Conservation (phyloP, 345 rosid species). For the Salix viminalis region DNA sequence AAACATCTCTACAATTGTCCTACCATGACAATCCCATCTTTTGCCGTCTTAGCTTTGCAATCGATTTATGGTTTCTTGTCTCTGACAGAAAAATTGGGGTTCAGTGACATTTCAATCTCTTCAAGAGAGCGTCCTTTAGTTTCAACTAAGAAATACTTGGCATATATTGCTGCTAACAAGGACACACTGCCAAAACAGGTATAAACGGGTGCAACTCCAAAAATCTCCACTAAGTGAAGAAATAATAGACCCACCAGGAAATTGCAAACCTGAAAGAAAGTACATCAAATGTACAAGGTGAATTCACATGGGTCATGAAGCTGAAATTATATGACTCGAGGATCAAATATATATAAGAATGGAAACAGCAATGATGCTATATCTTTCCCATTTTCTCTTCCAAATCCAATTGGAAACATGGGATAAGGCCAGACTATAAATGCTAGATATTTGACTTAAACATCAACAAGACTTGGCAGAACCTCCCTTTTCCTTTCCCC, state of each 20-base stretch:
- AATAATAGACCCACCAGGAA: slow-evolving; percentile 77
- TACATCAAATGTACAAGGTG: not conserved
- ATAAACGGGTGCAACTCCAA: slow-evolving; percentile 59
- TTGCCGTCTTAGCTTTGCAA: not conserved
- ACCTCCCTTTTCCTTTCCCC: not conserved
- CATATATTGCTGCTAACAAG: slow-evolving; percentile 54
- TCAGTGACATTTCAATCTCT: slow-evolving; percentile 68
- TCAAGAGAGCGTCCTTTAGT: slow-evolving; percentile 73
- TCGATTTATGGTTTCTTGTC: slow-evolving; percentile 13
- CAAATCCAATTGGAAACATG: not conserved
- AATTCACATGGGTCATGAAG: not conserved
- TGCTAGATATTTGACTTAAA: not conserved
- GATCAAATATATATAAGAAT: not conserved
- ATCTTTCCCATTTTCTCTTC: not conserved
- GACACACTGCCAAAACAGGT: slow-evolving; percentile 56
- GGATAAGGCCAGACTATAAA: not conserved
- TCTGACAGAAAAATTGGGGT: slow-evolving; percentile 21
- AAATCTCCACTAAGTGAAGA: slow-evolving; percentile 53
- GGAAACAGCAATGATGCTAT: not conserved
- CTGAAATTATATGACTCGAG: not conserved
- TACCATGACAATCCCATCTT: not conserved
- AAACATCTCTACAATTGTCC: not conserved
- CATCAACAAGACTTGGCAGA: not conserved
- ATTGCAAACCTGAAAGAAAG: slow-evolving; percentile 54
- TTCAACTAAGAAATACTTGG: slow-evolving; percentile 52